Percentiles rank a stretch among this genome's conserved stretches.
phyloP scores from a whole-genome alignment of 441 rosid genomes.

The Arabidopsis hybrid region DNA sequence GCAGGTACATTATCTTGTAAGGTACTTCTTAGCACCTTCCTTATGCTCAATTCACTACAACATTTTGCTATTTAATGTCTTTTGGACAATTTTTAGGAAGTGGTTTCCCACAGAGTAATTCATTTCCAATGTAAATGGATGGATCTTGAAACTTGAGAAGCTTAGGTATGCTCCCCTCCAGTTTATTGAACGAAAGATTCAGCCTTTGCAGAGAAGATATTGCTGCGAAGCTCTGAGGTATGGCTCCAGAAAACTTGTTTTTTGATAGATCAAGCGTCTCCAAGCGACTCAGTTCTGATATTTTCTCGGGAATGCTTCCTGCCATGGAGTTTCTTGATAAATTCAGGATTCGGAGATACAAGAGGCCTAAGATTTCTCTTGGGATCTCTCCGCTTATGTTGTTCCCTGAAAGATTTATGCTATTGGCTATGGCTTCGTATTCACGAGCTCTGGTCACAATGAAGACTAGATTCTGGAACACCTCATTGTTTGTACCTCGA shows the following conservation, averaged over 20 bases:
- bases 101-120: conserved; percentile 50
- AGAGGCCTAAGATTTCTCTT: conserved; percentile 49
- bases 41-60: conserved; percentile 16
- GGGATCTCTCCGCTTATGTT: conserved; percentile 58
- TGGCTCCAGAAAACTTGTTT: conserved; percentile 46
- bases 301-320: conserved; percentile 48
- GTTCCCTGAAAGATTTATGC: conserved; percentile 62
- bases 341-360: conserved; percentile 49
- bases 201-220: conserved; percentile 44
- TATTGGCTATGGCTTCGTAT: conserved; percentile 37
- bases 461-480: conserved; percentile 47
- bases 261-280: conserved; percentile 62
- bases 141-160: conserved; percentile 48
- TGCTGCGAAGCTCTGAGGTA: conserved; percentile 51
- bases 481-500: conserved; percentile 40
- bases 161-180: conserved; percentile 53
- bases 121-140: conserved; percentile 52
- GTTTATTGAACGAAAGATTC: conserved; percentile 52
- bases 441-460: conserved; percentile 53
- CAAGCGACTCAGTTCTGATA: conserved; percentile 46
- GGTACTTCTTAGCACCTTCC: conserved; percentile 15
- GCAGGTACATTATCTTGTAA: conserved; percentile 17
- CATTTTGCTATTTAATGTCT: conserved; percentile 27
- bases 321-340: conserved; percentile 52
- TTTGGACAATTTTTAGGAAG: conserved; percentile 38